A percentile compares a stretch with the other conserved stretches of the same genome.
Evolutionary conservation across 163 green algal species (phyloP).

Genomic region (Scenedesmus sp.): DNA sequence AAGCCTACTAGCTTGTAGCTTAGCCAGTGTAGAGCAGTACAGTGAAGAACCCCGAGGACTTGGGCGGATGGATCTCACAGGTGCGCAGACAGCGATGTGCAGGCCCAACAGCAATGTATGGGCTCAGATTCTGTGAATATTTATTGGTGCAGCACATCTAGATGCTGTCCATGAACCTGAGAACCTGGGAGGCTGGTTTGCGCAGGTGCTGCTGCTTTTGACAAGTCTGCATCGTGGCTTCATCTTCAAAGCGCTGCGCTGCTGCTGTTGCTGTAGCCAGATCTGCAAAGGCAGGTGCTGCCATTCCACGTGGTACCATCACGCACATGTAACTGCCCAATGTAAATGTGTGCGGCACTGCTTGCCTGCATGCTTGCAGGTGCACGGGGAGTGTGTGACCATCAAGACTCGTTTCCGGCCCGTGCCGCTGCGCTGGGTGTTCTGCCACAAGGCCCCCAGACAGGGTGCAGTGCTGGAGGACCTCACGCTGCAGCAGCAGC

Average conservation of each 20-base stretch:
- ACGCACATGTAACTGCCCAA: neutral
- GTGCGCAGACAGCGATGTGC: conserved; percentile 49
- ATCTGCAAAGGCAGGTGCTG: neutral
- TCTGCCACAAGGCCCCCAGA: conserved; percentile 66
- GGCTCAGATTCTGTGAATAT: no score
- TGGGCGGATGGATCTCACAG: conserved; percentile 93
- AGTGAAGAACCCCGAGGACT: conserved; percentile 92
- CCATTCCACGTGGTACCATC: neutral
- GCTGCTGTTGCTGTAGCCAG: no score
- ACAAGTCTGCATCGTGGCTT: no score
- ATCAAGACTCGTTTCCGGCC: conserved; percentile 88
- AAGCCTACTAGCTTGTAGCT: no score
- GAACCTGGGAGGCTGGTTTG: no score
- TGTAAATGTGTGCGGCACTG: neutral
- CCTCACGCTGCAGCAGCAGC: conserved; percentile 53
- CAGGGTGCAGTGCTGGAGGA: conserved; percentile 64
- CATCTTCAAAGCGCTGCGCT: no score
- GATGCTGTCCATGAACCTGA: no score
- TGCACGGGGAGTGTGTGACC: conserved; percentile 87
- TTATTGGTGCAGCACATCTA: no score
- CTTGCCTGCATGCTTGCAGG: conserved; percentile 58
- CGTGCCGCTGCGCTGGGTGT: conserved; percentile 94
- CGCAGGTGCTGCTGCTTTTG: no score
- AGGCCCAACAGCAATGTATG: no score
- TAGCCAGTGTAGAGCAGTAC: conserved; percentile 79